Conservation (phyloP, 164 flowering plant species). For the Piper longum region DNA sequence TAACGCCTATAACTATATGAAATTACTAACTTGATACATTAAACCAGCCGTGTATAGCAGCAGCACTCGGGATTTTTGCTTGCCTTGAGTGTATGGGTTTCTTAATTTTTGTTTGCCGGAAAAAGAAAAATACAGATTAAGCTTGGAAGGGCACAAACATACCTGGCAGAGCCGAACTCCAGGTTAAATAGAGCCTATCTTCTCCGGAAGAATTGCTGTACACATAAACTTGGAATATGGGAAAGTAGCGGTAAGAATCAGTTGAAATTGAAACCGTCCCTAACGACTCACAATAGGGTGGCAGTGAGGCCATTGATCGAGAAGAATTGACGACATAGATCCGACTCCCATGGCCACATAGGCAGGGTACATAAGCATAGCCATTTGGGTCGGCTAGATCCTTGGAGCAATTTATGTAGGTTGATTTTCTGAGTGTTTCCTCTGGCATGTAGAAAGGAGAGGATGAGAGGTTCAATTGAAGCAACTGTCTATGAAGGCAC, state of each 20-base stretch:
- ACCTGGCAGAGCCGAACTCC: background rate
- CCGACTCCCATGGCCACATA: background rate
- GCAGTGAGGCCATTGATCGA: background rate
- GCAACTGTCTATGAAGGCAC: slow-evolving; percentile 1
- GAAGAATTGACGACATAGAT: background rate
- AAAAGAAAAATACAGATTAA: background rate
- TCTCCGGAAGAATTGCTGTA: background rate
- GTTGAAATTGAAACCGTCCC: slow-evolving; percentile 1
- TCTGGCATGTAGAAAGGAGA: background rate
- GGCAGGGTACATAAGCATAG: background rate
- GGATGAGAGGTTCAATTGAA: background rate
- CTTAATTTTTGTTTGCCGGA: too few species aligned
- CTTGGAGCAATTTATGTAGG: background rate
- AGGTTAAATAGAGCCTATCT: background rate
- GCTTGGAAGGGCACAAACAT: background rate
- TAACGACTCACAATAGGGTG: background rate
- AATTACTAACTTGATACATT: too few species aligned
- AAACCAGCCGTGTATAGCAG: too few species aligned
- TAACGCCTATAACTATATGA: too few species aligned
- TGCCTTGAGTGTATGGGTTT: too few species aligned
- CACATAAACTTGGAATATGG: background rate
- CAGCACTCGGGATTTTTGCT: too few species aligned
- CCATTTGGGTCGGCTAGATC: background rate
- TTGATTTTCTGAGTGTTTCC: background rate
- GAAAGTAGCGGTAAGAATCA: background rate